Percentiles rank a stretch among this genome's conserved stretches.
These are phyloP conservation scores for Rhododendron simsii DNA, from an alignment of 148 eudicot species.

Conservation along the genomic window DNA sequence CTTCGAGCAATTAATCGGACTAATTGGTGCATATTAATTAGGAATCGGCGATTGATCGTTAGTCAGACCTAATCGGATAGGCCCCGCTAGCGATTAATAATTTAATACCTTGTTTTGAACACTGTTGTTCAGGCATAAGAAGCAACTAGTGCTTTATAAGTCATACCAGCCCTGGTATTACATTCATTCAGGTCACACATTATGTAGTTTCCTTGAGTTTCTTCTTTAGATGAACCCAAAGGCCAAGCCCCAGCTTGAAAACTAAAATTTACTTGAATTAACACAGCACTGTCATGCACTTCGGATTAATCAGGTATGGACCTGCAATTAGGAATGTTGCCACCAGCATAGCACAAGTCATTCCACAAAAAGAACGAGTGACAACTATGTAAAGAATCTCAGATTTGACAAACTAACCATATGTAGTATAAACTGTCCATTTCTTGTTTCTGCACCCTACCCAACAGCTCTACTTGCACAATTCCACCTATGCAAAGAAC, in stretches of 20 bases:
- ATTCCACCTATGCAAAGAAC: conserved; percentile 78
- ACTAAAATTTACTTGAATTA: neutral
- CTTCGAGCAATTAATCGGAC: too few relatives aligned
- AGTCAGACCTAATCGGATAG: too few relatives aligned
- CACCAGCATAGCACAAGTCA: neutral
- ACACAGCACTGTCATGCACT: neutral
- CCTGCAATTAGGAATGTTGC: neutral
- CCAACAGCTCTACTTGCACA: conserved; percentile 69
- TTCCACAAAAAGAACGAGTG: neutral
- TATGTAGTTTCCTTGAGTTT: neutral
- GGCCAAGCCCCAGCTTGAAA: neutral
- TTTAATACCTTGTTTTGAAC: too few relatives aligned
- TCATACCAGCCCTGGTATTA: neutral
- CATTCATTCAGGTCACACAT: neutral
- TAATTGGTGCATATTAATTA: too few relatives aligned
- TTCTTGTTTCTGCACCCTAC: conserved; percentile 79
- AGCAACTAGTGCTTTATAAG: neutral
- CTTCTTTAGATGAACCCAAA: conserved; percentile 2
- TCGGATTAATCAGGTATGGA: neutral
- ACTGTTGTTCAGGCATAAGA: neutral
- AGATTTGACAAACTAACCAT: conserved; percentile 42
- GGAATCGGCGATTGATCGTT: too few relatives aligned
- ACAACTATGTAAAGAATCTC: neutral
- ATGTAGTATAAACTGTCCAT: conserved; percentile 62
- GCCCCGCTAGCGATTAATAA: too few relatives aligned